phyloP scores from a whole-genome alignment of 225 moss, liverwort and hornwort species.

The Sphagnum tenellum region DNA sequence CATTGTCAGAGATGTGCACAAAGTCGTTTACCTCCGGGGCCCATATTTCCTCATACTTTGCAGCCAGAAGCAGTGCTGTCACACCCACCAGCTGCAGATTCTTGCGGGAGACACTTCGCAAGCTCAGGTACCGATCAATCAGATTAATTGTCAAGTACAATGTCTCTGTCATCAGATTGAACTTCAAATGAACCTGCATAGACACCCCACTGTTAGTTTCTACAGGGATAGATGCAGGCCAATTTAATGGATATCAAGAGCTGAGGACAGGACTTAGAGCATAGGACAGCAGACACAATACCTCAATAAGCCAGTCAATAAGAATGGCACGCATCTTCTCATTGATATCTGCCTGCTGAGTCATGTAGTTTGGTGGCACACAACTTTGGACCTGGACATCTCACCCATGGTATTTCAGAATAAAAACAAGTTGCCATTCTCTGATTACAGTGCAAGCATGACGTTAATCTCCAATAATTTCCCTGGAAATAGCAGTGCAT shows the following conservation, averaged over 20 bases:
- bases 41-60: slow-evolving; percentile 94
- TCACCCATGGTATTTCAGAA: too few species aligned
- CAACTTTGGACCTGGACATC: slow-evolving; percentile 46
- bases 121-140: slow-evolving; percentile 67
- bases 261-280: too few species aligned
- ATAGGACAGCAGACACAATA: not conserved
- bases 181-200: too few species aligned
- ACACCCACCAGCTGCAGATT: slow-evolving; percentile 86
- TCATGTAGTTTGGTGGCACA: slow-evolving; percentile 76
- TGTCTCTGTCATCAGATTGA: slow-evolving; percentile 11
- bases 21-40: slow-evolving; percentile 39
- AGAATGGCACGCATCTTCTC: slow-evolving; percentile 93
- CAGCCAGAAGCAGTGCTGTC: slow-evolving; percentile 90
- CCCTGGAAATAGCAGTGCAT: too few species aligned
- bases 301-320: slow-evolving; percentile 94
- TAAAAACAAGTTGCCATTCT: too few species aligned
- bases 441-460: too few species aligned
- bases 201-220: too few species aligned
- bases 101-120: slow-evolving; percentile 63
- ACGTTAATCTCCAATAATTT: too few species aligned
- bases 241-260: too few species aligned
- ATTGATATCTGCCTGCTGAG: slow-evolving; percentile 73
- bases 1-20: slow-evolving; percentile 46
- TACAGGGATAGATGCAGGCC: too few species aligned
- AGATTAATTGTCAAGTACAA: slow-evolving; percentile 78